A percentile compares a stretch with the other conserved stretches of the same genome.
phyloP scores from a whole-genome alignment of 1,284 basidiomycete genomes.

The Naganishia albida region DNA sequence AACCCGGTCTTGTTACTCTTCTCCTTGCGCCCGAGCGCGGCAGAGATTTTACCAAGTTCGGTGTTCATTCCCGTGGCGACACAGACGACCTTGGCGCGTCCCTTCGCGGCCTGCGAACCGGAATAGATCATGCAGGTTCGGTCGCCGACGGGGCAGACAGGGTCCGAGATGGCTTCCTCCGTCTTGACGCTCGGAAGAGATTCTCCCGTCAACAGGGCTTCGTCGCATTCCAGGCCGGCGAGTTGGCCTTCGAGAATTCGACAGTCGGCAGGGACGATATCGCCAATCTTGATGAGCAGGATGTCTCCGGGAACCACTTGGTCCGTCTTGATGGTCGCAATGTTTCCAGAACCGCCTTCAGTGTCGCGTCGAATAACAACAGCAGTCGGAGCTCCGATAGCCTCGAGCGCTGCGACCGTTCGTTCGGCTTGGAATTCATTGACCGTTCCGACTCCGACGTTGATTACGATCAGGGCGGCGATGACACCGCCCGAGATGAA shows the following conservation, averaged over 20 bases:
- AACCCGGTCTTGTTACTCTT: conserved; percentile 49
- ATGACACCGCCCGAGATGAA: conserved; percentile 68
- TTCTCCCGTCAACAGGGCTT: conserved; percentile 69
- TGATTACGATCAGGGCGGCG: conserved; percentile 63
- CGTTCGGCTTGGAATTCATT: conserved; percentile 57
- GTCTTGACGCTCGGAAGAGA: conserved; percentile 69
- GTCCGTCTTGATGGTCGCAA: conserved; percentile 60
- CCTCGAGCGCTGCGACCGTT: conserved; percentile 54
- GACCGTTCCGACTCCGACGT: conserved; percentile 55
- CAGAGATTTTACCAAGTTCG: conserved; percentile 65
- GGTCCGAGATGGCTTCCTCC: conserved; percentile 53
- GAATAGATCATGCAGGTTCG: conserved; percentile 57
- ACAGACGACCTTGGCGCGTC: conserved; percentile 63
- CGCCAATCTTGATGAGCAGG: conserved; percentile 62
- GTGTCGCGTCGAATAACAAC: conserved; percentile 58
- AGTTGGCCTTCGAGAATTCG: conserved; percentile 54
- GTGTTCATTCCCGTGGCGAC: conserved; percentile 67
- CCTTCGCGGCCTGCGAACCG: conserved; percentile 66
- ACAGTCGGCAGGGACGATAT: conserved; percentile 65
- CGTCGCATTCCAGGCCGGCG: conserved; percentile 63
- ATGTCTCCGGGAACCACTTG: conserved; percentile 67
- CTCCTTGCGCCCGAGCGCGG: conserved; percentile 54
- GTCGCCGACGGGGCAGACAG: conserved; percentile 57
- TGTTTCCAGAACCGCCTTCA: conserved; percentile 45
- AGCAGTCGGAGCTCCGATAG: conserved; percentile 61